Base-by-base conservation (phyloP, 2,329 filamentous ascomycete genomes). In the Trichoderma hamatum region DNA sequence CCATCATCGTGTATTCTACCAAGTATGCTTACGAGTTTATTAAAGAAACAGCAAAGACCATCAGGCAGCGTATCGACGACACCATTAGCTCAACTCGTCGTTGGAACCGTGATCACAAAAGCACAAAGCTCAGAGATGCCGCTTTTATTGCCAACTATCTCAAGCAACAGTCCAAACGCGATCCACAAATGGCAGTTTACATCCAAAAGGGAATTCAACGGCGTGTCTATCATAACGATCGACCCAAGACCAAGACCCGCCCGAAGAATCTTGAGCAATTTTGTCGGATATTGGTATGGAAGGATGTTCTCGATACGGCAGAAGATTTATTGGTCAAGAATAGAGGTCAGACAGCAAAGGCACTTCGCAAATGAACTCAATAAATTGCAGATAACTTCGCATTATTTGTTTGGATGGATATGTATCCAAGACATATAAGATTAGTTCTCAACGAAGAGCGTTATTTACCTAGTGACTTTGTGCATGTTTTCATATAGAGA, bases 21-120 rank as follows among this genome's bases (percentile, higher is more conserved):
- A 11, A 54, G 11, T 5, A 49, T 19, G 11, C 39, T 61, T 39
- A 62, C 30, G 24, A 43, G 9, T 43, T 43, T 5, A 13, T 26
- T n/a, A 30, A 56, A 43, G 32, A 36, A 62, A 19, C 36, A 58
- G 13, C 39, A 26, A 28, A 28, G 1, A 4, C 36, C 21, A n/a
- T 71, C 52, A 59, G 39, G 39, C 61, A 62, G 4, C 79, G 79
- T 46, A 77, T 81, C 55, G 69, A 74, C n/a, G 79, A 81, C 46
- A 70, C 78, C 21, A 75, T 81, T 69, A 72, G 72, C 63, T 81
- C 80, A 0, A 81, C 80, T 13, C 76, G 78, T 52, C 78, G 79
- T 49, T 81, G 80, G 80, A 79, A 81, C 70, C 74, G 74, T 32
- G 79, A 81, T 34, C 78, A 79, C 73, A 81, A 81, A 65, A 75